Evolutionary conservation across 306 rosid species (phyloP), one percentile per base, ranked within the genome.

Genomic region (Sechiopsis laciniata): DNA sequence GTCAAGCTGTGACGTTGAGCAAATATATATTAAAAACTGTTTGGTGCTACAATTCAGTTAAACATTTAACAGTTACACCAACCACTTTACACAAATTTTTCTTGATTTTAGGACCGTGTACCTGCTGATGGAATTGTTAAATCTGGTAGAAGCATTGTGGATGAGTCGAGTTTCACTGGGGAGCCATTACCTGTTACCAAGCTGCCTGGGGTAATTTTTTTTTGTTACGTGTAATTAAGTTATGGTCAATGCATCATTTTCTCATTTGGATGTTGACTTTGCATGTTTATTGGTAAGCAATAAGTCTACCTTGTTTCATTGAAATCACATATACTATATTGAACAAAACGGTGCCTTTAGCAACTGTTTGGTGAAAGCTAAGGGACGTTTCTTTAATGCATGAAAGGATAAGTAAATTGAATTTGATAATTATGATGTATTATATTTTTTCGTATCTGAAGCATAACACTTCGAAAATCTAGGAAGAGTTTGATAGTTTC

Each of bases 51-150:
- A 71, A 55, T 51, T 2, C 12, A 10, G 75, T 54, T 53, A 29
- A 14, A 71, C 24, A 29, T 53, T 65, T 52, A 16, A 53, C 22
- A 15, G 24, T 8, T 45, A 10, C 9, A 16, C 48, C 35, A 62
- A 9, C 19, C 62, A 52, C 8, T 55, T 72, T n/a, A 21, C 29
- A 26, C 14, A 50, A 10, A 48, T 60, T 55, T 79, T 56, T 58
- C 71, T 67, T 80, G 79, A 12, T 71, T 77, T 73, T 78, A 93
- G 98, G 98, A 93, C 75, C 87, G 90, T 70, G 82, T 93, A 60
- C 98, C 98, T 19, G 98, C 89, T 16, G 98, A 93, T 88, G 98
- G 98, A 79, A 73, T 90, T 83, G 98, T 93, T 77, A 83, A 77
- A 83, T 86, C 89, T 78, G 98, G 98, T 81, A 88, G 97, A 84